Percentiles rank a stretch among this genome's conserved stretches.
phyloP scores from a whole-genome alignment of 1,284 basidiomycete genomes.

The Boletus nobilissimus region DNA sequence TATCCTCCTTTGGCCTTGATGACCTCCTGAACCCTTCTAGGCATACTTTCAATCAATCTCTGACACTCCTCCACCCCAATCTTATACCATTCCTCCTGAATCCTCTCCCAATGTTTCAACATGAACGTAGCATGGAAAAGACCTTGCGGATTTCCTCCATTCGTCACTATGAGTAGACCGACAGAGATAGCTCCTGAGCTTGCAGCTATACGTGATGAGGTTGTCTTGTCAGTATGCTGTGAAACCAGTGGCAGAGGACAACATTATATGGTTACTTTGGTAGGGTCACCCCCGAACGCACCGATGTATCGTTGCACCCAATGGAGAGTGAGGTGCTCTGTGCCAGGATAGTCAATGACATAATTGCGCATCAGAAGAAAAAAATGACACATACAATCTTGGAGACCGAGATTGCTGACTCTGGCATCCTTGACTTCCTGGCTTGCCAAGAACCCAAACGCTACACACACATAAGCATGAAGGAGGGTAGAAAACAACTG shows the following conservation, averaged over 20 bases:
- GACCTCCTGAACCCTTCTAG: too few relatives aligned
- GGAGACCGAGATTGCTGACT: constrained; percentile 63
- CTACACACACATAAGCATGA: constrained; percentile 27
- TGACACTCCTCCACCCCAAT: too few relatives aligned
- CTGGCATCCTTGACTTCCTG: constrained; percentile 61
- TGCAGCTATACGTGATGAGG: too few relatives aligned
- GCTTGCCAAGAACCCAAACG: constrained; percentile 62
- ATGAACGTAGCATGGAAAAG: too few relatives aligned
- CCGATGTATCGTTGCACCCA: constrained; percentile 62
- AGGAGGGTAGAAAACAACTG: too few relatives aligned
- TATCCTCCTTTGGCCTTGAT: too few relatives aligned
- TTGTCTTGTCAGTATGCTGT: too few relatives aligned
- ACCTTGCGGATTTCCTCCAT: constrained; percentile 39
- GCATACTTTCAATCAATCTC: too few relatives aligned
- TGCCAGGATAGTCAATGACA: neutral
- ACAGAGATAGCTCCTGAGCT: constrained; percentile 49
- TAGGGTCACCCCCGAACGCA: constrained; percentile 60
- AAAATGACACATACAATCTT: constrained; percentile 56
- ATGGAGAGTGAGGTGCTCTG: constrained; percentile 52
- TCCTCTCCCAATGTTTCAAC: too few relatives aligned
- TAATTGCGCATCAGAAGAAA: too few relatives aligned
- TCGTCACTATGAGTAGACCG: constrained; percentile 43
- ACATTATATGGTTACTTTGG: constrained; percentile 50
- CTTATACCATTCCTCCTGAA: too few relatives aligned
- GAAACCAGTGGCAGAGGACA: too few relatives aligned